phyloP scores from a whole-genome alignment of 1,139 yeast genomes.

The Diutina scorzettiae region DNA sequence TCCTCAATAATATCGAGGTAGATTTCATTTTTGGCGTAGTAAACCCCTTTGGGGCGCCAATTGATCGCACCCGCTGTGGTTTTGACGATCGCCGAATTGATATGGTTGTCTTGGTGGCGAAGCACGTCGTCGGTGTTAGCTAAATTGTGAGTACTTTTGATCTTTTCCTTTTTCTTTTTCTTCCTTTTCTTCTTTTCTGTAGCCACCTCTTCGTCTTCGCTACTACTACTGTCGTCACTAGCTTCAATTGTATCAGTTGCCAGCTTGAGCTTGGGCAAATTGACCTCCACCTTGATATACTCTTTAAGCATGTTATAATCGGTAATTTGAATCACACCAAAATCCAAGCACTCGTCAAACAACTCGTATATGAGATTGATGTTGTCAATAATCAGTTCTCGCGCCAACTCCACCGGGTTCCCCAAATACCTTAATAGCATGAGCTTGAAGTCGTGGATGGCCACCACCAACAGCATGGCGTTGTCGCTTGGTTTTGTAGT shows the following conservation, averaged over 20 bases:
- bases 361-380: constrained; percentile 28
- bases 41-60: constrained; percentile 39
- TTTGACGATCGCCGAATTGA: constrained; percentile 49
- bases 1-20: constrained; percentile 31
- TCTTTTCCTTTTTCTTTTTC: constrained; percentile 12
- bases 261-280: constrained; percentile 14
- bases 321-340: constrained; percentile 31
- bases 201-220: constrained; percentile 9
- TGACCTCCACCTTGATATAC: constrained; percentile 30
- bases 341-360: constrained; percentile 35
- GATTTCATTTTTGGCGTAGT: constrained; percentile 35
- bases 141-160: constrained; percentile 30
- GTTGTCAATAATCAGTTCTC: constrained; percentile 29
- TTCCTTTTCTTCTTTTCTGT: constrained; percentile 8
- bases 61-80: constrained; percentile 31
- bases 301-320: constrained; percentile 34
- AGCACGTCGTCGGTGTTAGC: constrained; percentile 17
- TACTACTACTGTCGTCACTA: constrained; percentile 3
- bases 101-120: constrained; percentile 15
- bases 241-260: background rate
- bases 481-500: constrained; percentile 18
- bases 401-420: constrained; percentile 9
- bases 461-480: constrained; percentile 31
- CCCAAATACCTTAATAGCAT: constrained; percentile 21
- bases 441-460: constrained; percentile 22